Conservation (phyloP, 768 basidiomycete species). For the Pulveroboletus sp. region DNA sequence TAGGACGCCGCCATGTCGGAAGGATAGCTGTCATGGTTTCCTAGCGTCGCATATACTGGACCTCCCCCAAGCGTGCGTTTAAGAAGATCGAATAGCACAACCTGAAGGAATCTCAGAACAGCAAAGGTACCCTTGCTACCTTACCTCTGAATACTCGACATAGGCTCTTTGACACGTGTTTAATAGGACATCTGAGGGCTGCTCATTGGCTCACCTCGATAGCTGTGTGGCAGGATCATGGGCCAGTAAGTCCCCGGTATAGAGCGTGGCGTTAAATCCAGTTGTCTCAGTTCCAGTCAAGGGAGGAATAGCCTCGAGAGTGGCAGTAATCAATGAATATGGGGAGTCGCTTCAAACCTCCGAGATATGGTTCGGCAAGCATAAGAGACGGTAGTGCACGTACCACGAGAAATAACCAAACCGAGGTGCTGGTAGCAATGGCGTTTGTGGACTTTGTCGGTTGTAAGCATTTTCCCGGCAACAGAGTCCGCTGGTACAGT, state of each 20-base stretch:
- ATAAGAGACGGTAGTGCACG: neutral
- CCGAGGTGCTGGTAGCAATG: conserved; percentile 58
- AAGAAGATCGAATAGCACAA: conserved; percentile 62
- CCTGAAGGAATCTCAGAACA: conserved; percentile 33
- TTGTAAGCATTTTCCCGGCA: conserved; percentile 57
- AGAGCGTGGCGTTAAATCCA: conserved; percentile 63
- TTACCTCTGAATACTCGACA: conserved; percentile 58
- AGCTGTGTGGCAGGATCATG: conserved; percentile 66
- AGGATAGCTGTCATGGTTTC: conserved; percentile 72
- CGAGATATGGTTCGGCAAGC: neutral
- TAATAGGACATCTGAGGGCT: neutral
- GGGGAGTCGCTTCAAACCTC: conserved; percentile 51
- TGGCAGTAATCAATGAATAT: conserved; percentile 52
- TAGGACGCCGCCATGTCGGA: conserved; percentile 56
- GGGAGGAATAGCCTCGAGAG: conserved; percentile 61
- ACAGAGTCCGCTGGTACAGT: conserved; percentile 63
- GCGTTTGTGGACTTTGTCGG: conserved; percentile 42
- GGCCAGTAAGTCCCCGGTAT: conserved; percentile 70
- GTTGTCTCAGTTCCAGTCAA: conserved; percentile 55
- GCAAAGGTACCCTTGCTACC: neutral
- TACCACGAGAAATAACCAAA: conserved; percentile 63
- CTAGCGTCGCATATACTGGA: conserved; percentile 71
- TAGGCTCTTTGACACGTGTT: conserved; percentile 41
- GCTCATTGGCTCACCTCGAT: conserved; percentile 42
- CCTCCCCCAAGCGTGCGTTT: conserved; percentile 56